Evolutionary conservation across 2,329 filamentous ascomycete genomes (phyloP).

Genomic region (Fusarium agapanthi): DNA sequence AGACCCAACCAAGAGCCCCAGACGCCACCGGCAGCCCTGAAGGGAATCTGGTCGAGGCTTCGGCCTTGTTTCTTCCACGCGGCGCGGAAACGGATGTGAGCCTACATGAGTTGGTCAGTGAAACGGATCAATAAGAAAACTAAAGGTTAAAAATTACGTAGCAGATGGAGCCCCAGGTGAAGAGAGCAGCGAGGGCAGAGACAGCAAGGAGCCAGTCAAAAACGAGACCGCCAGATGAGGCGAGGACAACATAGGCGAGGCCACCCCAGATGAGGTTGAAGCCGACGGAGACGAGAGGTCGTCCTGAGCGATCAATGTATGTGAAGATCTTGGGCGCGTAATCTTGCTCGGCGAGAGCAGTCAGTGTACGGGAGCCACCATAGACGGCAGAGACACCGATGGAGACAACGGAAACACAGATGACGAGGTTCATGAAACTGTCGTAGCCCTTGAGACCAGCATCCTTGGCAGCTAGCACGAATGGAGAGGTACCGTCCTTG

Average conservation of each 20-base stretch:
- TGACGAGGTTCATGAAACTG: slow-evolving; percentile 63
- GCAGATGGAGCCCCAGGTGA: slow-evolving; percentile 73
- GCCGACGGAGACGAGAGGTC: slow-evolving; percentile 58
- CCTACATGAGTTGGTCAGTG: not conserved
- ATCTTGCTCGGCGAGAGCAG: slow-evolving; percentile 64
- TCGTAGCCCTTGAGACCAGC: slow-evolving; percentile 58
- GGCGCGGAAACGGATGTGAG: slow-evolving; percentile 71
- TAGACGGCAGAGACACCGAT: slow-evolving; percentile 65
- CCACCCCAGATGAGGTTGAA: slow-evolving; percentile 57
- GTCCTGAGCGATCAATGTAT: slow-evolving; percentile 63
- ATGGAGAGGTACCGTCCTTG: slow-evolving; percentile 55
- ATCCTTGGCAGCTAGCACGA: slow-evolving; percentile 59
- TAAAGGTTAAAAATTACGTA: slow-evolving; percentile 36
- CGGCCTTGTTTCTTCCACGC: slow-evolving; percentile 68
- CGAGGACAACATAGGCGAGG: slow-evolving; percentile 58
- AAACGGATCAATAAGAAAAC: fast-evolving
- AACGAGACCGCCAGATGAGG: slow-evolving; percentile 57
- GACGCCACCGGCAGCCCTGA: slow-evolving; percentile 66
- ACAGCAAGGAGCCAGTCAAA: slow-evolving; percentile 73
- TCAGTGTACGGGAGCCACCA: slow-evolving; percentile 63
- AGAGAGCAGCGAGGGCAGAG: slow-evolving; percentile 69
- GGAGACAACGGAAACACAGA: slow-evolving; percentile 62
- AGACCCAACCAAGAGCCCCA: slow-evolving; percentile 71
- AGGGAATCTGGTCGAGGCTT: slow-evolving; percentile 71
- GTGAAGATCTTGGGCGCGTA: slow-evolving; percentile 63